Evolutionary conservation across 805 yeast species (phyloP).

Genomic region (Lipomyces sp.): DNA sequence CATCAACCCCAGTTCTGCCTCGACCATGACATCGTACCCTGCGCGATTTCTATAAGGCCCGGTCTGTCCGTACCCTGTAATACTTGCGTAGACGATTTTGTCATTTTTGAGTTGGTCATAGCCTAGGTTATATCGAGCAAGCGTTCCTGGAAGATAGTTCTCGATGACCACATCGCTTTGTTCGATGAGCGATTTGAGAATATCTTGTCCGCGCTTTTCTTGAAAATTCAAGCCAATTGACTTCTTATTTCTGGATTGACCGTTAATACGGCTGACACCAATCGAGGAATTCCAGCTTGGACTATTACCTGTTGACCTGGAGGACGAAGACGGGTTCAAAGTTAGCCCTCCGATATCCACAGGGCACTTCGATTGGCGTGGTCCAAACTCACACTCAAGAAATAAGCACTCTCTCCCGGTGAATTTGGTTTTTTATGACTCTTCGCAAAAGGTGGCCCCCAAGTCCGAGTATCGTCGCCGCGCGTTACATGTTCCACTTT

Average conservation of each 20-base stretch:
- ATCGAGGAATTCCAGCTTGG: neutral
- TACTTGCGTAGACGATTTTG: slow-evolving; percentile 39
- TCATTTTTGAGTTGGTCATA: slow-evolving; percentile 34
- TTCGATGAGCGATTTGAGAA: slow-evolving; percentile 35
- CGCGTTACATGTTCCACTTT: slow-evolving; percentile 44
- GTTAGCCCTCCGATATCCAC: neutral
- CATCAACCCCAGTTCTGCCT: slow-evolving; percentile 46
- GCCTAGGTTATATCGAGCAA: slow-evolving; percentile 39
- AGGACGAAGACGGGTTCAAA: neutral
- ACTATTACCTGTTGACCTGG: slow-evolving; percentile 19
- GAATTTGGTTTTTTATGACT: slow-evolving; percentile 6
- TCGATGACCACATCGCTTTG: slow-evolving; percentile 42
- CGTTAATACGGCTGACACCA: neutral
- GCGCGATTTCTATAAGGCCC: slow-evolving; percentile 42
- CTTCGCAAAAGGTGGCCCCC: slow-evolving; percentile 46
- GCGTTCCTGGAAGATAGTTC: slow-evolving; percentile 42
- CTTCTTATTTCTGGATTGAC: slow-evolving; percentile 39
- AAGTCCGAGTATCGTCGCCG: slow-evolving; percentile 45
- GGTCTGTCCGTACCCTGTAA: slow-evolving; percentile 44
- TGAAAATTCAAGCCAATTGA: slow-evolving; percentile 42
- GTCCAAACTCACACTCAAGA: slow-evolving; percentile 35
- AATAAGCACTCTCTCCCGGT: slow-evolving; percentile 42
- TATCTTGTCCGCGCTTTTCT: slow-evolving; percentile 36
- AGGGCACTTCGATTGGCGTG: neutral
- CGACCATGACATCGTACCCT: slow-evolving; percentile 47